Percentiles rank a stretch among this genome's conserved stretches.
phyloP scores from a whole-genome alignment of 495 filamentous ascomycete species.

The Elasticomyces elasticus region DNA sequence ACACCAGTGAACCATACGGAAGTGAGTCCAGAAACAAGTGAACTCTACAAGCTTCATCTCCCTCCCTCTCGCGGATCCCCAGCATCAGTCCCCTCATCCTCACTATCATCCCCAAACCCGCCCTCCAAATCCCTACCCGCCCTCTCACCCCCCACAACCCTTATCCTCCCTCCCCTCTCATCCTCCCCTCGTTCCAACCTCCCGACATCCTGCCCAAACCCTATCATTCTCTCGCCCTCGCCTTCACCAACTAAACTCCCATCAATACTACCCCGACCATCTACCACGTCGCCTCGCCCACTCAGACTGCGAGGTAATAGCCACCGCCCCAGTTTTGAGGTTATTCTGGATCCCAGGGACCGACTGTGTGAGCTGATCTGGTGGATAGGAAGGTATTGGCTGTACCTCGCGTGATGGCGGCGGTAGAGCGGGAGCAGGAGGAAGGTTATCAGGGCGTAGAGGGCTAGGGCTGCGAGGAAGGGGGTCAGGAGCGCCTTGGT shows the following conservation, averaged over 20 bases:
- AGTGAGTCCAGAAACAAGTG: too few relatives aligned
- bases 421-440: constrained; percentile 66
- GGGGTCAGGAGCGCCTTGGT: constrained; percentile 66
- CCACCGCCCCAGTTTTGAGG: constrained; percentile 43
- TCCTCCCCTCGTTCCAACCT: constrained; percentile 34
- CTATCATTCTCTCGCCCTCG: constrained; percentile 54
- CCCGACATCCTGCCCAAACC: constrained; percentile 41
- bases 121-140: constrained; percentile 75
- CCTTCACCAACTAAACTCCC: constrained; percentile 41
- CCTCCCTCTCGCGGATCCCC: not conserved
- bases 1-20: not conserved
- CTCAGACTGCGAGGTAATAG: constrained; percentile 36
- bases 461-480: constrained; percentile 60
- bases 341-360: constrained; percentile 52
- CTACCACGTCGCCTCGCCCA: constrained; percentile 35
- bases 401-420: constrained; percentile 55
- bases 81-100: constrained; percentile 38
- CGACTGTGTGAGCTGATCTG: constrained; percentile 51
- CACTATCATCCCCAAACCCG: constrained; percentile 76
- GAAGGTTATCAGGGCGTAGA: constrained; percentile 65
- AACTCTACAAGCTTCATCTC: not conserved
- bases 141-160: constrained; percentile 38
- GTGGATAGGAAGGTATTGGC: constrained; percentile 38
- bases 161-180: constrained; percentile 41
- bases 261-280: constrained; percentile 18